Evolutionary conservation across 805 yeast genomes (phyloP).

Genomic region (Lachancea cidri): DNA sequence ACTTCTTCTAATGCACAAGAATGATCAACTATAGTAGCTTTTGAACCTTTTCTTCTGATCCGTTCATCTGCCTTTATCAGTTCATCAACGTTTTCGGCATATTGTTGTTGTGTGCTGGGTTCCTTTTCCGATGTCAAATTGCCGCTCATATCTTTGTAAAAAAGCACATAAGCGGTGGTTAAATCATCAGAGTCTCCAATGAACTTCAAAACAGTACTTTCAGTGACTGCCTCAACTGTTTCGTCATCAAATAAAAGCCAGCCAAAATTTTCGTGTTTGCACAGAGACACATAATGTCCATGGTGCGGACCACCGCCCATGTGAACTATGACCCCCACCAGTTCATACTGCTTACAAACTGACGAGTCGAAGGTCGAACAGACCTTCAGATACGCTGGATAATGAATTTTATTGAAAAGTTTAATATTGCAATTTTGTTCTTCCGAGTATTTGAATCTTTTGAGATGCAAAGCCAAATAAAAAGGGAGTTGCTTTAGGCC

Average conservation of each 20-base stretch:
- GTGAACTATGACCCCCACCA: conserved; percentile 85
- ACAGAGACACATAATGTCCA: conserved; percentile 89
- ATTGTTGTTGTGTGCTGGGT: conserved; percentile 1
- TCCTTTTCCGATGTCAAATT: background rate
- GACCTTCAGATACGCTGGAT: conserved; percentile 67
- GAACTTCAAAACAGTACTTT: conserved; percentile 73
- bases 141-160: conserved; percentile 57
- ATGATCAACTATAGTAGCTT: conserved; percentile 6
- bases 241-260: conserved; percentile 97
- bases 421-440: conserved; percentile 75
- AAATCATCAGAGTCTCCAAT: conserved; percentile 85
- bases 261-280: conserved; percentile 70
- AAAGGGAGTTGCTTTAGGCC: conserved; percentile 74
- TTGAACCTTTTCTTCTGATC: conserved; percentile 8
- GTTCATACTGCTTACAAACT: conserved; percentile 57
- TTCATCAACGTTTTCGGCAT: conserved; percentile 20
- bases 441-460: conserved; percentile 89
- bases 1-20: conserved; percentile 10
- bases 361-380: conserved; percentile 46
- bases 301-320: conserved; percentile 98
- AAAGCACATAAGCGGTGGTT: conserved; percentile 87
- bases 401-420: conserved; percentile 76
- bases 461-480: conserved; percentile 75
- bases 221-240: conserved; percentile 84
- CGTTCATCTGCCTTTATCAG: conserved; percentile 23